phyloP scores from a whole-genome alignment of 139 green algal species.

The Tetratostichococcus sp. region DNA sequence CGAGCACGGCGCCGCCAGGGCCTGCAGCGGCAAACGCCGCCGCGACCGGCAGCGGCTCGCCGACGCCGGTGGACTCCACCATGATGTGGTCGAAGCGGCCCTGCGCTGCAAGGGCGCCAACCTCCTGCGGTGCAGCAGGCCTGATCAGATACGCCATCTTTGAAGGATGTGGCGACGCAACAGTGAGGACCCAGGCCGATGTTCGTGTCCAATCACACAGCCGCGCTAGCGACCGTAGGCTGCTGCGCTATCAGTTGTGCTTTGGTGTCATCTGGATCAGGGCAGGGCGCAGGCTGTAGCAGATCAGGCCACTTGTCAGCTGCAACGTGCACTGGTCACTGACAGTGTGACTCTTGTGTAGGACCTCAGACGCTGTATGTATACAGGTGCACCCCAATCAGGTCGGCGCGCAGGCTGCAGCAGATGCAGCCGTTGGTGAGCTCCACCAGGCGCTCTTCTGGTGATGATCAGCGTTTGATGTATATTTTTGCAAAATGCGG shows the following conservation, averaged over 20 bases:
- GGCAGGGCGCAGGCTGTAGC: background rate
- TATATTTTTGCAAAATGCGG: too few relatives aligned
- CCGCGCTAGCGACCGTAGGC: too few relatives aligned
- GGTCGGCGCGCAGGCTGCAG: conserved; percentile 56
- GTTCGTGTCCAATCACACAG: too few relatives aligned
- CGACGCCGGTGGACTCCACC: conserved; percentile 80
- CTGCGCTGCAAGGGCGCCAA: conserved; percentile 42
- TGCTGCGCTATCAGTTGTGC: background rate
- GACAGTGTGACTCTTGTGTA: too few relatives aligned
- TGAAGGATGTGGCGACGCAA: too few relatives aligned
- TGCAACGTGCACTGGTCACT: background rate
- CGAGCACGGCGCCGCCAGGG: background rate
- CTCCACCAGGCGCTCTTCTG: too few relatives aligned
- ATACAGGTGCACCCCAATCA: too few relatives aligned
- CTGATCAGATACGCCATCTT: background rate
- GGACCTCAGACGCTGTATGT: too few relatives aligned
- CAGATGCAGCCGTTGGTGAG: conserved; percentile 83
- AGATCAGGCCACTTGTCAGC: too few relatives aligned
- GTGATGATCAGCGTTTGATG: too few relatives aligned
- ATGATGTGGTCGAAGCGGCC: conserved; percentile 71
- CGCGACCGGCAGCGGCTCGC: conserved; percentile 65
- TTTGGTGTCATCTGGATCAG: too few relatives aligned
- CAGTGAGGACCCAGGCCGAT: too few relatives aligned
- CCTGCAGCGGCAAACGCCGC: conserved; percentile 45
- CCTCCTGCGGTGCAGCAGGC: conserved; percentile 18